phyloP scores from a whole-genome alignment of 1,284 basidiomycete species.

The Austroboletus rostrupii region DNA sequence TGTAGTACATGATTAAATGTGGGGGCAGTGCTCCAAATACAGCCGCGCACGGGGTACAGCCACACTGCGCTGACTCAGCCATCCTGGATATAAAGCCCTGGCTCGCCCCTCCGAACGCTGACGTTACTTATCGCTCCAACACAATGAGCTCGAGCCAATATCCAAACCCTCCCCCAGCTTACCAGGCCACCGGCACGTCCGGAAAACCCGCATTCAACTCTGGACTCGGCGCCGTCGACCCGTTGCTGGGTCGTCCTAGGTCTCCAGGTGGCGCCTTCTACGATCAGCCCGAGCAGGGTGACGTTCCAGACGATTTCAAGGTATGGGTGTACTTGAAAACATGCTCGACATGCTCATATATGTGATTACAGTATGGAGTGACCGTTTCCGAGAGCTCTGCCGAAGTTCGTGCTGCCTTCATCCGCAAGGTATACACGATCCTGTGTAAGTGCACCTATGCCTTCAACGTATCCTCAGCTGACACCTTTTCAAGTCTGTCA shows the following conservation, averaged over 20 bases:
- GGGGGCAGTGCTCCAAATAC: background rate
- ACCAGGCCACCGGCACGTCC: conserved; percentile 34
- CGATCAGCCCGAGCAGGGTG: conserved; percentile 65
- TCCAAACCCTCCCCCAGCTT: conserved; percentile 54
- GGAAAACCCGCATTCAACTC: conserved; percentile 31
- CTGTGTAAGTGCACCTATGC: conserved; percentile 52
- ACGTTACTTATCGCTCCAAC: conserved; percentile 21
- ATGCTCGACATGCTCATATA: conserved; percentile 8
- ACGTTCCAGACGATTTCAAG: conserved; percentile 83
- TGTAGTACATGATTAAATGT: background rate
- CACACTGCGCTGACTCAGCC: conserved; percentile 27
- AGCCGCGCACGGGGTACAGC: conserved; percentile 14
- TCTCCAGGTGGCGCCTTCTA: conserved; percentile 52
- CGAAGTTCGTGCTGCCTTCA: conserved; percentile 70
- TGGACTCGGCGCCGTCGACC: conserved; percentile 38
- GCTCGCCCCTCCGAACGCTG: background rate
- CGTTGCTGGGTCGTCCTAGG: conserved; percentile 44
- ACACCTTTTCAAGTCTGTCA: conserved; percentile 50
- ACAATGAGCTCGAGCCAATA: conserved; percentile 36
- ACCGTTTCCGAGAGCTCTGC: conserved; percentile 69
- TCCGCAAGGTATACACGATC: conserved; percentile 80
- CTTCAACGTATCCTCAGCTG: conserved; percentile 3
- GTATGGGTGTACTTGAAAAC: conserved; percentile 33
- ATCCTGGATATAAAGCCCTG: conserved; percentile 8
- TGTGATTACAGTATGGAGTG: conserved; percentile 60